Evolutionary conservation across 208 protist genomes (phyloP).

Genomic region (Trypanosomatidae sp.): DNA sequence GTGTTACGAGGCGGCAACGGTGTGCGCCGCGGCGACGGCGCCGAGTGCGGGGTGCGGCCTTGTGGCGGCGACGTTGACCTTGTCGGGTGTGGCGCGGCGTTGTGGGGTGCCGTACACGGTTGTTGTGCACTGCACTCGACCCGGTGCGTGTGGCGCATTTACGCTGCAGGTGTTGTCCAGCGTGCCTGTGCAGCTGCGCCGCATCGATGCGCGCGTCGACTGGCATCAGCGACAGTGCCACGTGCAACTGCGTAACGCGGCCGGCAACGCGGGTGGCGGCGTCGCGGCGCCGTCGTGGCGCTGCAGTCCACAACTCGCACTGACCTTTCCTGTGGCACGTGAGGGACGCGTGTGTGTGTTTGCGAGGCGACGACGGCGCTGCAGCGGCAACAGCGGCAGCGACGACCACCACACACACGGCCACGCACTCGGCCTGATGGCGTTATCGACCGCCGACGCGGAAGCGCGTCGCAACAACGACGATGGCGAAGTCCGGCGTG

Average conservation of each 20-base stretch:
- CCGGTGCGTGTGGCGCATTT: constrained; percentile 15
- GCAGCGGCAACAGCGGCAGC: constrained; percentile 22
- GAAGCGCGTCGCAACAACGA: constrained; percentile 38
- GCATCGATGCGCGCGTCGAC: constrained; percentile 53
- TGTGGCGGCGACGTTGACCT: constrained; percentile 9
- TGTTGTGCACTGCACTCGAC: constrained; percentile 39
- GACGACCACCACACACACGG: constrained; percentile 20
- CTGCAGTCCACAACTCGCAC: constrained; percentile 67
- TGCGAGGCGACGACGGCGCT: no score
- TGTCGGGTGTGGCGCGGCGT: constrained; percentile 55
- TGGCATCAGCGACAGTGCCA: constrained; percentile 25
- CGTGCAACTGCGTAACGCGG: constrained; percentile 20
- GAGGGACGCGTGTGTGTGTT: constrained; percentile 54
- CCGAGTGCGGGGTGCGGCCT: background rate
- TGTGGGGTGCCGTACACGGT: constrained; percentile 81
- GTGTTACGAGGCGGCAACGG: constrained; percentile 33
- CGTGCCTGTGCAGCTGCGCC: constrained; percentile 25
- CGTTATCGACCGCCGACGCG: no score
- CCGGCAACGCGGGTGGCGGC: constrained; percentile 57
- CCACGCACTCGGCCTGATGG: no score
- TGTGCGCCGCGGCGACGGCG: constrained; percentile 18
- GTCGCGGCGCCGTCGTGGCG: constrained; percentile 71
- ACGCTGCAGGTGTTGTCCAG: constrained; percentile 47
- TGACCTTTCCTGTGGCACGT: constrained; percentile 57
- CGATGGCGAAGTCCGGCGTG: no score